Base-by-base conservation (phyloP, 2,329 filamentous ascomycete genomes). In the Penicillium capsulatum region DNA sequence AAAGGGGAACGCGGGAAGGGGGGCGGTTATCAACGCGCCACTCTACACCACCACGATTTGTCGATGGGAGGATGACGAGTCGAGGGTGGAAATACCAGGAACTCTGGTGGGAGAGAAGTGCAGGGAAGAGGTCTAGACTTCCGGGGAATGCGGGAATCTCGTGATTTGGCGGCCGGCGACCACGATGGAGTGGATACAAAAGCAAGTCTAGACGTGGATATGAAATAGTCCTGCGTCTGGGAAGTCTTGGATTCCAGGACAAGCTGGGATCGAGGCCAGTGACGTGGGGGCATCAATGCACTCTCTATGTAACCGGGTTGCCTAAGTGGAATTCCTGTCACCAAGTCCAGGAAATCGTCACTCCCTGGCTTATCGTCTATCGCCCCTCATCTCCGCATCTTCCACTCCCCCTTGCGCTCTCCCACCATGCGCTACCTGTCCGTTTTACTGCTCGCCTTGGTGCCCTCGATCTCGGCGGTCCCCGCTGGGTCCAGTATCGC, bases 401-500 rank as follows among this genome's bases (percentile, higher is more conserved):
- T 28, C 26, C 26, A 22, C 5, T 9, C 19, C 9, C 19, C 19
- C 19, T 22, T 22, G 19, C 19, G 19, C 32, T 17, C 17, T 6
- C 11, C n/a, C 24, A 43, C 39, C 31, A 59, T 59, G 54, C 49
- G 44, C 40, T 29, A 49, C 14, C 34, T 49, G 17, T 42, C 42
- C 19, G 31, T 47, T 24, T 28, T 57, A 11, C 28, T 58, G 20
- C 33, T 58, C 31, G 48, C 44, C 30, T 37, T 49, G 29, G 29
- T 53, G 11, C 49, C 51, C 13, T 45, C 52, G 17, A 49, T 51
- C 17, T 51, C 49, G 29, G 60, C 62, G 24, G 51, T 65, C 40
- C 63, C 63, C 44, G 64, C 63, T 17, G 60, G 55, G 35, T 63
- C 62, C 30, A 64, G 58, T 46, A 60, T 64, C 44, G 60, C 55